A percentile compares a stretch with the other conserved stretches of the same genome.
Conservation (phyloP, 176 grass and related monocot species). For the Zoysia japonica region DNA sequence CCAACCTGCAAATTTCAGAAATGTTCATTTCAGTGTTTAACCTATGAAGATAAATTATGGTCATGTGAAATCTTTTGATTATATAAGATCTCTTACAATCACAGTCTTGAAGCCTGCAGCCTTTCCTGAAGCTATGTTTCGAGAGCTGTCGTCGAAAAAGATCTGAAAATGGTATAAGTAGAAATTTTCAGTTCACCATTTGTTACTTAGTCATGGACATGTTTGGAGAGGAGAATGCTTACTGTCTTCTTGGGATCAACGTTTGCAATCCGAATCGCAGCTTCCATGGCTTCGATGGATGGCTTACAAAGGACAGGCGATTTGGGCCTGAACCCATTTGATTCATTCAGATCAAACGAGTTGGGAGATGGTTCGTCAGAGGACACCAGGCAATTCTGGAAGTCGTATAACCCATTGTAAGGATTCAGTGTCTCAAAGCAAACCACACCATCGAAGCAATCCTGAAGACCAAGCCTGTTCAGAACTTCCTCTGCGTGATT, state of each 20-base stretch:
- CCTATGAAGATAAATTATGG: neutral
- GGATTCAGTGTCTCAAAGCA: slow-evolving; percentile 80
- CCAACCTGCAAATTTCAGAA: slow-evolving; percentile 56
- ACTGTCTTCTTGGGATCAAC: slow-evolving; percentile 59
- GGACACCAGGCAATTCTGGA: neutral
- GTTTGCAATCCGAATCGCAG: slow-evolving; percentile 53
- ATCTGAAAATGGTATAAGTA: slow-evolving; percentile 46
- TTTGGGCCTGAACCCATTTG: slow-evolving; percentile 34
- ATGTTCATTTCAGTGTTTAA: neutral
- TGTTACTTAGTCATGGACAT: neutral
- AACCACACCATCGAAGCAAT: slow-evolving; percentile 67
- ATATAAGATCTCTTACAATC: slow-evolving; percentile 44
- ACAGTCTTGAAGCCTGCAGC: slow-evolving; percentile 63
- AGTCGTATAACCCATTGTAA: slow-evolving; percentile 4
- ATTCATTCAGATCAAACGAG: slow-evolving; percentile 1
- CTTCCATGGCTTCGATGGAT: slow-evolving; percentile 64
- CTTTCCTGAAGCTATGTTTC: slow-evolving; percentile 75
- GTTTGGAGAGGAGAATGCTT: neutral
- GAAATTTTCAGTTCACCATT: neutral
- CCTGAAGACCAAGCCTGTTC: slow-evolving; percentile 51
- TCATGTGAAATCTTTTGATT: neutral
- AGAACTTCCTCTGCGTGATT: slow-evolving; percentile 54
- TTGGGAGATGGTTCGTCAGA: slow-evolving; percentile 30
- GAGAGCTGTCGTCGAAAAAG: slow-evolving; percentile 64
- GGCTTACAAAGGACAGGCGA: slow-evolving; percentile 65